These are phyloP conservation scores for Pulveroboletus ravenelii DNA, from an alignment of 768 basidiomycete genomes.

Conservation along the genomic window DNA sequence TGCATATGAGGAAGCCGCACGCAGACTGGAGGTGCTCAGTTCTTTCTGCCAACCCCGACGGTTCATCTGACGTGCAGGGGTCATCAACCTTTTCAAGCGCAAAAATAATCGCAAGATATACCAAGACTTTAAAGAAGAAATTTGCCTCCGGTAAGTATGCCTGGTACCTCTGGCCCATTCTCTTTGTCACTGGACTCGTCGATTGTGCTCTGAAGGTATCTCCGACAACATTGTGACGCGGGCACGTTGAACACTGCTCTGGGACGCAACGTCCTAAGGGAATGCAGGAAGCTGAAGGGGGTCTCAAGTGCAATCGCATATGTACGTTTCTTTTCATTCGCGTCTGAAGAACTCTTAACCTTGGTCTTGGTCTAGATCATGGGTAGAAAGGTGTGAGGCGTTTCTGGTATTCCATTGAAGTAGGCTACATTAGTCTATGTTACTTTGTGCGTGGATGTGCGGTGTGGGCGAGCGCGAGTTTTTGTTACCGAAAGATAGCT, in stretches of 20 bases:
- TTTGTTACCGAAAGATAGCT: neutral
- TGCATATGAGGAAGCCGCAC: slow-evolving; percentile 68
- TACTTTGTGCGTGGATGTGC: neutral
- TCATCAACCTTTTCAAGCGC: slow-evolving; percentile 38
- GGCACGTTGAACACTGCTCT: slow-evolving; percentile 45
- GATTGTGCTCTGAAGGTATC: slow-evolving; percentile 42
- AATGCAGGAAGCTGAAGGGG: slow-evolving; percentile 63
- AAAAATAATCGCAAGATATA: slow-evolving; percentile 74
- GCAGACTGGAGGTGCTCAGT: slow-evolving; percentile 60
- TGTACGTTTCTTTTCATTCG: slow-evolving; percentile 7
- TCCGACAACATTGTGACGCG: slow-evolving; percentile 53
- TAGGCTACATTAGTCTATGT: neutral
- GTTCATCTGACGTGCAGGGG: neutral
- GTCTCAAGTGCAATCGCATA: slow-evolving; percentile 32
- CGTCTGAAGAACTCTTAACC: neutral
- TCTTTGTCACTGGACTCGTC: neutral
- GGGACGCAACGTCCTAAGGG: slow-evolving; percentile 51
- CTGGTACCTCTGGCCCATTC: neutral
- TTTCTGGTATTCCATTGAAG: neutral
- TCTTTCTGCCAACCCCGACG: neutral
- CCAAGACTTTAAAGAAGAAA: slow-evolving; percentile 72
- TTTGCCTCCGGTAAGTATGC: slow-evolving; percentile 53
- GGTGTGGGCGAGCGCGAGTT: neutral
- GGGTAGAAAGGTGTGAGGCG: slow-evolving; percentile 17
- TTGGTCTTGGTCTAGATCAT: slow-evolving; percentile 13